These are phyloP conservation scores for Clavariopsis aquatica DNA, from an alignment of 495 filamentous ascomycete species.

Conservation along the genomic window DNA sequence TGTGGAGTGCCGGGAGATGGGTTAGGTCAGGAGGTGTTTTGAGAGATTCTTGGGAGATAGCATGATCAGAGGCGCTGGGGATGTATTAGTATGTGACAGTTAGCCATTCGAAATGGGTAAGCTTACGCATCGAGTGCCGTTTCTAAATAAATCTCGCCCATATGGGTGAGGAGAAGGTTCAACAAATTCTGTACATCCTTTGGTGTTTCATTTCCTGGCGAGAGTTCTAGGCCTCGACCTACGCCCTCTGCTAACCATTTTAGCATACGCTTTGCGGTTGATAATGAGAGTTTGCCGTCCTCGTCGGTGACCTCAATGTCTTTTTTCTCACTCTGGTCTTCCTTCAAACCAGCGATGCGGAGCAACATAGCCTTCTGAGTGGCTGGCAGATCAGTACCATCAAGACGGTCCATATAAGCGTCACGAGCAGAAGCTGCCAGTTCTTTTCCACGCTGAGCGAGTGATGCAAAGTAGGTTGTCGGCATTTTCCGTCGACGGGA, in stretches of 20 bases:
- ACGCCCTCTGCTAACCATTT: slow-evolving; percentile 97
- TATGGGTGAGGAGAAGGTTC: slow-evolving; percentile 78
- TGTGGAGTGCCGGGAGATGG: slow-evolving; percentile 74
- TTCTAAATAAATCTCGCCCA: slow-evolving; percentile 94
- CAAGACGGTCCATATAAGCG: slow-evolving; percentile 79
- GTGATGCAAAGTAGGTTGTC: slow-evolving; percentile 83
- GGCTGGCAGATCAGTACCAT: slow-evolving; percentile 78
- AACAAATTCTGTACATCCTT: slow-evolving; percentile 90
- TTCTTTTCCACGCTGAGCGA: slow-evolving; percentile 84
- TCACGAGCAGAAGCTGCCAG: slow-evolving; percentile 77
- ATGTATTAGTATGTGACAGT: not conserved
- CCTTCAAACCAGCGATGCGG: slow-evolving; percentile 70
- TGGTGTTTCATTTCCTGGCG: slow-evolving; percentile 80
- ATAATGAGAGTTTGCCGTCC: slow-evolving; percentile 78
- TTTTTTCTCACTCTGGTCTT: slow-evolving; percentile 53
- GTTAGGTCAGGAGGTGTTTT: slow-evolving; percentile 86
- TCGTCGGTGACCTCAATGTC: slow-evolving; percentile 89
- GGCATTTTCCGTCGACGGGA: slow-evolving; percentile 78
- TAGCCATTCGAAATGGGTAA: not conserved
- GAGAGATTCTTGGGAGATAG: slow-evolving; percentile 69
- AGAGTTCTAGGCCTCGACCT: slow-evolving; percentile 86
- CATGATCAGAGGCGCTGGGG: slow-evolving; percentile 64
- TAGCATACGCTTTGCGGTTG: slow-evolving; percentile 92
- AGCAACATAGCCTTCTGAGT: slow-evolving; percentile 86
- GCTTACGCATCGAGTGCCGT: slow-evolving; percentile 80